phyloP scores from a whole-genome alignment of 805 yeast species.

The Cyberlindnera sargentensis region DNA sequence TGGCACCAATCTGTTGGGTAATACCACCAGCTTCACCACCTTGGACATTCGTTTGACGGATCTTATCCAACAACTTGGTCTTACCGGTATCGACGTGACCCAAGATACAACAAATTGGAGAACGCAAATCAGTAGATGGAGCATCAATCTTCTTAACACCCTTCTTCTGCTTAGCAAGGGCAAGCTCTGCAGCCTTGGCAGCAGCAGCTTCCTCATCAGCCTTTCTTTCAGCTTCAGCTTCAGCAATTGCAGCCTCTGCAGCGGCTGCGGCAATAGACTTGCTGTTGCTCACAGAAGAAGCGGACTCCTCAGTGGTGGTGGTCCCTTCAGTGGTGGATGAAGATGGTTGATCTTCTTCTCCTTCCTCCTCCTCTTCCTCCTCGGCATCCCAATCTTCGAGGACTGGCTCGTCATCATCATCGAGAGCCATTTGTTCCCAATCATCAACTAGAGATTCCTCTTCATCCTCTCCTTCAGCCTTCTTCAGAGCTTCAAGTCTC shows the following conservation, averaged over 20 bases:
- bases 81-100: slow-evolving; percentile 99
- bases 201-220: slow-evolving; percentile 10
- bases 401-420: slow-evolving; percentile 49
- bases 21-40: slow-evolving; percentile 99
- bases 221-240: slow-evolving; percentile 20
- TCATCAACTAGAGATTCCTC: slow-evolving; percentile 58
- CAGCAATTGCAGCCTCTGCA: slow-evolving; percentile 23
- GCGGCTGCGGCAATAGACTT: slow-evolving; percentile 21
- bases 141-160: slow-evolving; percentile 20
- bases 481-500: slow-evolving; percentile 18
- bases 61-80: slow-evolving; percentile 91
- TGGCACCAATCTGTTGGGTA: slow-evolving; percentile 99
- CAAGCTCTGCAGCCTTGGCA: slow-evolving; percentile 21
- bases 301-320: slow-evolving; percentile 25
- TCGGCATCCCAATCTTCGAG: slow-evolving; percentile 46
- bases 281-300: background rate
- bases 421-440: slow-evolving; percentile 73
- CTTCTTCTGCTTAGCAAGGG: slow-evolving; percentile 7
- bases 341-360: slow-evolving; percentile 13
- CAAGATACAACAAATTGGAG: slow-evolving; percentile 97
- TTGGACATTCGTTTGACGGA: slow-evolving; percentile 98
- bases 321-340: slow-evolving; percentile 21
- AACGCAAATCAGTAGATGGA: slow-evolving; percentile 63
- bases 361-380: slow-evolving; percentile 25
- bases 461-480: slow-evolving; percentile 17